Percentiles rank a stretch among this genome's conserved stretches.
phyloP scores from a whole-genome alignment of 78 protist genomes.

The Dictyostelium intermedium region DNA sequence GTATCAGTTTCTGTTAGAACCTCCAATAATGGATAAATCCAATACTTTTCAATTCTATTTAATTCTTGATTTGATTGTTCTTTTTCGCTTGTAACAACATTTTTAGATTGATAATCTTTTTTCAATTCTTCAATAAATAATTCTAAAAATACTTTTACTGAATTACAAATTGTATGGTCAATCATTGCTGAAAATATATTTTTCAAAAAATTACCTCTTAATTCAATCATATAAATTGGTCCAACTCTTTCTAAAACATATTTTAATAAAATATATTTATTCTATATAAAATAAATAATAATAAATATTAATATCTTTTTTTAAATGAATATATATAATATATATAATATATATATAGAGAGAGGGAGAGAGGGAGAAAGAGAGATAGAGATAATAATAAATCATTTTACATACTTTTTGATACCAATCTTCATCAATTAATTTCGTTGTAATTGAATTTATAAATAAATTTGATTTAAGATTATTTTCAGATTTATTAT shows the following conservation, averaged over 20 bases:
- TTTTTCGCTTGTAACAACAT: not conserved
- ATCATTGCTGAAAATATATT: conserved; percentile 50
- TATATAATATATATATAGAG: no score
- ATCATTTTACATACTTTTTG: conserved; percentile 15
- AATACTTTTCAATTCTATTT: conserved; percentile 27
- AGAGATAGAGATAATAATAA: not conserved
- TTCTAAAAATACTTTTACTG: conserved; percentile 55
- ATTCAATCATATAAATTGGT: conserved; percentile 26
- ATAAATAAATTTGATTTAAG: conserved; percentile 9
- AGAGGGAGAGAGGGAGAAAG: no score
- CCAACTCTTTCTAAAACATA: conserved; percentile 39
- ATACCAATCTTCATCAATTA: conserved; percentile 68
- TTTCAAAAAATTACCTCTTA: conserved; percentile 36
- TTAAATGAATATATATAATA: no score
- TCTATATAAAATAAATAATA: not conserved
- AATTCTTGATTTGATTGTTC: not conserved
- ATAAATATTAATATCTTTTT: not conserved
- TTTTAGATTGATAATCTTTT: not conserved
- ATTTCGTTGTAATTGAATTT: conserved; percentile 4
- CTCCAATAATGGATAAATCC: conserved; percentile 58
- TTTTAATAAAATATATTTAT: conserved; percentile 35
- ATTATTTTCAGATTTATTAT: not conserved
- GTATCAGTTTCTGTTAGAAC: conserved; percentile 26
- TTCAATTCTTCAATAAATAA: conserved; percentile 32
- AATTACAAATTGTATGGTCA: conserved; percentile 67